A percentile compares a stretch with the other conserved stretches of the same genome.
Conservation (phyloP, 2,329 filamentous ascomycete genomes). For the Endocalyx cinctus region DNA sequence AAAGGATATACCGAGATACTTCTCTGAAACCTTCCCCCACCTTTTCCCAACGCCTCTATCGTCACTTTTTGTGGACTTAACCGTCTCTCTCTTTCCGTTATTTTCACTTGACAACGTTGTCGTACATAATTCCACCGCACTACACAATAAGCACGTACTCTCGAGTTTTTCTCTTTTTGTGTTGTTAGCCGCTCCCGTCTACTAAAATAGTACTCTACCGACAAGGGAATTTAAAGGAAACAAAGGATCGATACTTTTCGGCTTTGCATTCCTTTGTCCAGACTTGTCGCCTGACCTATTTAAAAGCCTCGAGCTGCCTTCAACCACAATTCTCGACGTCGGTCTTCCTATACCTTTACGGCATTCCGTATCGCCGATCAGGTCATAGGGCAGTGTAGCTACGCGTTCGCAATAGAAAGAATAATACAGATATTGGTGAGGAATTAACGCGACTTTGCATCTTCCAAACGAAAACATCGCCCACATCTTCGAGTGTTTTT, state of each 20-base stretch:
- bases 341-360: slow-evolving; percentile 7
- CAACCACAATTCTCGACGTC: too few relatives aligned
- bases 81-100: too few relatives aligned
- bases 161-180: slow-evolving; percentile 9
- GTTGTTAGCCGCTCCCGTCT: slow-evolving; percentile 10
- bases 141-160: slow-evolving; percentile 4
- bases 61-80: too few relatives aligned
- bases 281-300: slow-evolving; percentile 16
- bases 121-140: slow-evolving; percentile 3
- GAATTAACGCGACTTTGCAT: too few relatives aligned
- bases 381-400: slow-evolving; percentile 30
- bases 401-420: too few relatives aligned
- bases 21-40: too few relatives aligned
- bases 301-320: slow-evolving; percentile 17
- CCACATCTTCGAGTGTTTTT: slow-evolving; percentile 9
- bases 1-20: too few relatives aligned
- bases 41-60: too few relatives aligned
- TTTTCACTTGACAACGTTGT: too few relatives aligned
- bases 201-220: slow-evolving; percentile 11
- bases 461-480: too few relatives aligned
- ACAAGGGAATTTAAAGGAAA: slow-evolving; percentile 15
- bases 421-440: too few relatives aligned
- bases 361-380: slow-evolving; percentile 22
- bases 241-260: slow-evolving; percentile 9
- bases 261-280: slow-evolving; percentile 18